Percentiles rank a stretch among this genome's conserved stretches.
Evolutionary conservation across 257 asterid genomes (phyloP).

Genomic region (Forsythia viridissima): DNA sequence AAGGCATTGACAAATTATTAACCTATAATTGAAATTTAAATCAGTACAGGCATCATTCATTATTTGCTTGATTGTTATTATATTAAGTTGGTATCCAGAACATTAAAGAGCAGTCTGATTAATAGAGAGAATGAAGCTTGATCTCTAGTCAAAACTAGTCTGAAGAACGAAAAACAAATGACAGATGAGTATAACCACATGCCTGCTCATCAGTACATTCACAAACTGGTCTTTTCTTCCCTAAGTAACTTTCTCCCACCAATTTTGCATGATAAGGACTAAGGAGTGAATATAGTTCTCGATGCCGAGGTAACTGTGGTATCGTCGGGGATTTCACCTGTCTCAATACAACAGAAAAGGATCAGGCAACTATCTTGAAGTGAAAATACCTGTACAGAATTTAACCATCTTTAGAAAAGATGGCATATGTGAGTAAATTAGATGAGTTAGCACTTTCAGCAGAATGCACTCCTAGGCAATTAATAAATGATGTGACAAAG

Average conservation of each 20-base stretch:
- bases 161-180: conserved; percentile 5
- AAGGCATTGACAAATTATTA: background rate
- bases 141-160: background rate
- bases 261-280: conserved; percentile 82
- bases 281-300: conserved; percentile 65
- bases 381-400: background rate
- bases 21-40: background rate
- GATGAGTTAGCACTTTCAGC: conserved; percentile 7
- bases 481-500: background rate
- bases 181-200: background rate
- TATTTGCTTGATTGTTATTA: conserved; percentile 4
- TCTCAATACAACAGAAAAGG: conserved; percentile 29
- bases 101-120: background rate
- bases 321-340: conserved; percentile 83
- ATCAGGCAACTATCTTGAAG: conserved; percentile 19
- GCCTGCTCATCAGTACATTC: conserved; percentile 92
- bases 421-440: background rate
- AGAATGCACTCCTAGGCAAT: background rate
- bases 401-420: background rate
- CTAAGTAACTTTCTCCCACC: conserved; percentile 95
- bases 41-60: background rate
- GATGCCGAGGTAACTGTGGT: conserved; percentile 83
- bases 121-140: background rate
- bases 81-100: background rate
- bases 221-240: conserved; percentile 83